phyloP scores from a whole-genome alignment of 768 basidiomycete species.

The Guyanaporus albipodus region DNA sequence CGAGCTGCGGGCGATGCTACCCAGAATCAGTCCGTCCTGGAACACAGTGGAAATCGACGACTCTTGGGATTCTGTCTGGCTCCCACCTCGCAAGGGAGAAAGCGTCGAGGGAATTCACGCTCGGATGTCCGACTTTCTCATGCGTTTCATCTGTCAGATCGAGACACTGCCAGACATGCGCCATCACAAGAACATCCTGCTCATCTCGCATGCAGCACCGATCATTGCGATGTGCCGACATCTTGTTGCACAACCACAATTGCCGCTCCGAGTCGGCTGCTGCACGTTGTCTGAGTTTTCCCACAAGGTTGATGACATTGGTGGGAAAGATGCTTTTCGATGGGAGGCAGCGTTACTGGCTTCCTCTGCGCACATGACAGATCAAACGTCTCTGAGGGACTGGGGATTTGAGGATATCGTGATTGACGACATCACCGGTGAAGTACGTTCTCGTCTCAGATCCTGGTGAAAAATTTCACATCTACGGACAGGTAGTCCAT shows the following conservation, averaged over 20 bases:
- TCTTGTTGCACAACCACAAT: constrained; percentile 48
- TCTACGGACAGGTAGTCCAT: constrained; percentile 52
- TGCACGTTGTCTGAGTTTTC: constrained; percentile 63
- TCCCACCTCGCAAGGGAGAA: constrained; percentile 73
- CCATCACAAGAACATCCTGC: constrained; percentile 49
- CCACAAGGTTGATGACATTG: constrained; percentile 27
- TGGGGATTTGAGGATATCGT: constrained; percentile 82
- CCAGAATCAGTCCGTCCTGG: constrained; percentile 63
- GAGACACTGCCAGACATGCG: constrained; percentile 39
- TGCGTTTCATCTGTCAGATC: constrained; percentile 47
- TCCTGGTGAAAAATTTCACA: neutral
- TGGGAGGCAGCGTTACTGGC: constrained; percentile 47
- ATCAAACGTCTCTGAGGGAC: constrained; percentile 56
- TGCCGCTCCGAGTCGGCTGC: constrained; percentile 66
- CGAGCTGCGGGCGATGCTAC: constrained; percentile 49
- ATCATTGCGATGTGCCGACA: constrained; percentile 60
- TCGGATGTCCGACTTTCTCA: constrained; percentile 51
- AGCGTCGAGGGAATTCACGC: constrained; percentile 57
- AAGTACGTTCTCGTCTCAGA: constrained; percentile 39
- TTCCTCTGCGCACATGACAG: constrained; percentile 51
- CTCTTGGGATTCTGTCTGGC: constrained; percentile 61
- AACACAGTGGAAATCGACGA: constrained; percentile 57
- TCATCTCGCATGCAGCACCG: constrained; percentile 76
- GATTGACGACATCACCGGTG: constrained; percentile 45
- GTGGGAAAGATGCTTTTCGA: constrained; percentile 36